These are phyloP conservation scores for Euphrasia confusa DNA, from an alignment of 257 asterid species.

Conservation along the genomic window DNA sequence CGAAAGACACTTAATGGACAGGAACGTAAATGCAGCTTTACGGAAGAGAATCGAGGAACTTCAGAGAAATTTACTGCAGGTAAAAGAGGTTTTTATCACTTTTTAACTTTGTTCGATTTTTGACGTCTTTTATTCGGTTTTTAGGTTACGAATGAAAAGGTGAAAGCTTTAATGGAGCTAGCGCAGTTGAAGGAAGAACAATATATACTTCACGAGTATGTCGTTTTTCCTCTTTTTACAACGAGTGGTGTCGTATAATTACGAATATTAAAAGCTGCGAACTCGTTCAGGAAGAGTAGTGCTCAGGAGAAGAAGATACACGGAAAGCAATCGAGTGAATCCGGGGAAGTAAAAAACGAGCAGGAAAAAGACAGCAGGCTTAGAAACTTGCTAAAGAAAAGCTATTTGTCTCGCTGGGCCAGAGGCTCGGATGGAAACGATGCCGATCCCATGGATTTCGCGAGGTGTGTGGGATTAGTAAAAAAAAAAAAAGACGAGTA, in stretches of 20 bases:
- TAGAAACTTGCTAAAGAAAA: conserved; percentile 56
- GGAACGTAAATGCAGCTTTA: conserved; percentile 73
- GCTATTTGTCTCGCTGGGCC: conserved; percentile 65
- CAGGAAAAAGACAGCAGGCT: conserved; percentile 78
- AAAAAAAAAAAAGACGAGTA: not conserved
- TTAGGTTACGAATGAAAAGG: conserved; percentile 95
- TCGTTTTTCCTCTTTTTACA: conserved; percentile 16
- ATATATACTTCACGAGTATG: conserved; percentile 62
- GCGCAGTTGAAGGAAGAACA: conserved; percentile 82
- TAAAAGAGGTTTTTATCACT: conserved; percentile 11
- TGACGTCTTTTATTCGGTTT: conserved; percentile 23
- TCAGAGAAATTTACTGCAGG: conserved; percentile 82
- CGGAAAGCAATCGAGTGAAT: conserved; percentile 38
- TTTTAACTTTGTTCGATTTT: conserved; percentile 10
- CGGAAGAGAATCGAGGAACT: conserved; percentile 79
- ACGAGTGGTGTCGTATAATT: not conserved
- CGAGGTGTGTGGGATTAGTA: conserved; percentile 44
- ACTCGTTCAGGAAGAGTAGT: conserved; percentile 39
- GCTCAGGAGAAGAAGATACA: conserved; percentile 30
- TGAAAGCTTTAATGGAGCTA: conserved; percentile 85
- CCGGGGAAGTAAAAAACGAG: conserved; percentile 31
- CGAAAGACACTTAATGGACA: conserved; percentile 77
- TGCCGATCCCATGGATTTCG: conserved; percentile 53
- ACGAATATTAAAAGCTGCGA: conserved; percentile 10
- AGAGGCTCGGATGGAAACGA: conserved; percentile 53